phyloP scores from a whole-genome alignment of 352 stramenopile species.

The Pythium aristosporum region DNA sequence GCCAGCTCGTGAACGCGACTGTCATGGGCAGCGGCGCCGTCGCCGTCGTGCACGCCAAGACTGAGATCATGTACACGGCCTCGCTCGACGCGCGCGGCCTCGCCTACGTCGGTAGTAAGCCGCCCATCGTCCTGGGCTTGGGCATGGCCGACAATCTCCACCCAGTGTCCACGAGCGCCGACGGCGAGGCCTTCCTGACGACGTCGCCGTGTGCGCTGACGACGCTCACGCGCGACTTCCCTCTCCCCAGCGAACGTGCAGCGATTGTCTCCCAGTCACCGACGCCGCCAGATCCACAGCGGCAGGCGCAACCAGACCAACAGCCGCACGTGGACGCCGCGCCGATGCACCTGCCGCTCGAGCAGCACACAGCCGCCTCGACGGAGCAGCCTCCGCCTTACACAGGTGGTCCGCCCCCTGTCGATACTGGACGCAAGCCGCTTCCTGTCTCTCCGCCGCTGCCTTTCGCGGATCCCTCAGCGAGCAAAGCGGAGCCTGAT shows the following conservation, averaged over 20 bases:
- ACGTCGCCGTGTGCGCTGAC: constrained; percentile 6
- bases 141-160: too few species aligned
- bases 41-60: not conserved
- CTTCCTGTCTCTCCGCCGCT: too few species aligned
- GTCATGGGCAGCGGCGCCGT: constrained; percentile 1
- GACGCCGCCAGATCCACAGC: not conserved
- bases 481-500: too few species aligned
- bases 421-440: too few species aligned
- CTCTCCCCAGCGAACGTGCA: constrained; percentile 12
- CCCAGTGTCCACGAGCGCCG: not conserved
- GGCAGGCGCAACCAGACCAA: not conserved
- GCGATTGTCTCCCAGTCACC: not conserved
- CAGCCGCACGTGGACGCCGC: not conserved
- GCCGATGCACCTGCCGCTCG: not conserved
- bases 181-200: not conserved
- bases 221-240: constrained; percentile 6
- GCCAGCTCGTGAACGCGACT: not conserved
- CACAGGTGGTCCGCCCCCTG: too few species aligned
- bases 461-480: too few species aligned
- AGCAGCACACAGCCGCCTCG: not conserved
- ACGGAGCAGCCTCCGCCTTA: not conserved
- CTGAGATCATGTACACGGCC: not conserved
- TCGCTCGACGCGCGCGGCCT: not conserved
- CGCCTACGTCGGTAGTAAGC: not conserved
- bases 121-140: not conserved